Evolutionary conservation across 768 basidiomycete species (phyloP).

Genomic region (Pulveroboletus sp.): DNA sequence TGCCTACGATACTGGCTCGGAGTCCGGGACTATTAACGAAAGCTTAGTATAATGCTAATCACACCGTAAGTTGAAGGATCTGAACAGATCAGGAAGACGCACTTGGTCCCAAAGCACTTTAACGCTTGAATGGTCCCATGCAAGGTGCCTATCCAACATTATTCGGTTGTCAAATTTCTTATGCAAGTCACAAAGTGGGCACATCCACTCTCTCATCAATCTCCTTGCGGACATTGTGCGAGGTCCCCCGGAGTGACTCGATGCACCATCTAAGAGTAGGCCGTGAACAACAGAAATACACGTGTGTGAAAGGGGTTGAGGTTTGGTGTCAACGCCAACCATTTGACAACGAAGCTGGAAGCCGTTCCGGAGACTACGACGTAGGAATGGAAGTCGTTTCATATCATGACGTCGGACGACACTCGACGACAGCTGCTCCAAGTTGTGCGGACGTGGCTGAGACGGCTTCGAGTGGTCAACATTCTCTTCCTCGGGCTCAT

Average conservation of each 20-base stretch:
- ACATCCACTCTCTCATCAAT: conserved; percentile 37
- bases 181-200: conserved; percentile 53
- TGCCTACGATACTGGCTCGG: conserved; percentile 10
- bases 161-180: conserved; percentile 37
- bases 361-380: conserved; percentile 45
- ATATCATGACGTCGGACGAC: conserved; percentile 36
- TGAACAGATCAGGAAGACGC: conserved; percentile 3
- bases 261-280: conserved; percentile 4
- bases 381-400: conserved; percentile 50
- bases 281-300: conserved; percentile 24
- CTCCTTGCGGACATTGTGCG: conserved; percentile 14
- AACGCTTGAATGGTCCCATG: conserved; percentile 45
- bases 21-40: conserved; percentile 15
- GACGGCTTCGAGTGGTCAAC: conserved; percentile 24
- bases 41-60: conserved; percentile 14
- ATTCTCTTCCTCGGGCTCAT: conserved; percentile 3
- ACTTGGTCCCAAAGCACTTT: conserved; percentile 35
- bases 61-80: neutral
- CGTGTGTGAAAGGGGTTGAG: conserved; percentile 14
- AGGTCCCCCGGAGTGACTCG: conserved; percentile 10
- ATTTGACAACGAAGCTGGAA: conserved; percentile 42
- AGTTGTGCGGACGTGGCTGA: conserved; percentile 31
- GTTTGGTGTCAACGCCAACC: conserved; percentile 33
- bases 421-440: conserved; percentile 31
- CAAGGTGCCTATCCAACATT: conserved; percentile 46